A percentile compares a stretch with the other conserved stretches of the same genome.
Evolutionary conservation across 169 alveolate species (phyloP).

Genomic region (Besnoitia besnoiti): DNA sequence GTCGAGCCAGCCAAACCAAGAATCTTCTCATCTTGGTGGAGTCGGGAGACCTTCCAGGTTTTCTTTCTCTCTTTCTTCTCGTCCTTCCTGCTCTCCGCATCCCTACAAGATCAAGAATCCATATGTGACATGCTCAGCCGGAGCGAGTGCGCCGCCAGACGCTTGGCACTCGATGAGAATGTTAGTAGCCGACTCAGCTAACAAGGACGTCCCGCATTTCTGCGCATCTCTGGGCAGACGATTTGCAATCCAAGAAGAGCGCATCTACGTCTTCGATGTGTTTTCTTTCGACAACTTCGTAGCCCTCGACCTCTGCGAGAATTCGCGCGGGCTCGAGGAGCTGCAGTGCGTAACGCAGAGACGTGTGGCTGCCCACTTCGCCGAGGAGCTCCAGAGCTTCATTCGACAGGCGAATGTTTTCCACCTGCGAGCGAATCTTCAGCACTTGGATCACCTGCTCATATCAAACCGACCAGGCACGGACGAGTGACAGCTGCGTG

Average conservation of each 20-base stretch:
- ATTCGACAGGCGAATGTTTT: conserved; percentile 92
- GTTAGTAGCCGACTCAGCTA: no score
- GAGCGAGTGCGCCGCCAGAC: no score
- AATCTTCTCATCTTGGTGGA: no score
- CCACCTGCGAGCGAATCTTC: conserved; percentile 96
- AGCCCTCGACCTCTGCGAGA: conserved; percentile 91
- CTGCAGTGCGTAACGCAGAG: conserved; percentile 94
- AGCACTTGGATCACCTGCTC: conserved; percentile 84
- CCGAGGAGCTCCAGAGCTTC: conserved; percentile 96
- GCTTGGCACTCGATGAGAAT: no score
- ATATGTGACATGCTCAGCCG: no score
- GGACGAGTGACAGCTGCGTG: no score
- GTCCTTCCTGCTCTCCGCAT: no score
- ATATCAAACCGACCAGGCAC: no score
- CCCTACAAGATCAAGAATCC: no score
- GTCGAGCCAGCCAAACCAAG: no score
- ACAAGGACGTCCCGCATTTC: conserved; percentile 40
- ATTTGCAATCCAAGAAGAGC: conserved; percentile 97
- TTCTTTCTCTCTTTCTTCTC: no score
- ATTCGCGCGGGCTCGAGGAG: conserved; percentile 96
- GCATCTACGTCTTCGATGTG: conserved; percentile 95
- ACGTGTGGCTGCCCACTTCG: conserved; percentile 94
- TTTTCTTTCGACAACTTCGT: conserved; percentile 89
- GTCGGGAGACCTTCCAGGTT: no score
- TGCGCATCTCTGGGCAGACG: conserved; percentile 96